A percentile compares a stretch with the other conserved stretches of the same genome.
These are phyloP conservation scores for Arxiozyma slooffiae DNA, from an alignment of 1,139 yeast genomes.

Conservation along the genomic window DNA sequence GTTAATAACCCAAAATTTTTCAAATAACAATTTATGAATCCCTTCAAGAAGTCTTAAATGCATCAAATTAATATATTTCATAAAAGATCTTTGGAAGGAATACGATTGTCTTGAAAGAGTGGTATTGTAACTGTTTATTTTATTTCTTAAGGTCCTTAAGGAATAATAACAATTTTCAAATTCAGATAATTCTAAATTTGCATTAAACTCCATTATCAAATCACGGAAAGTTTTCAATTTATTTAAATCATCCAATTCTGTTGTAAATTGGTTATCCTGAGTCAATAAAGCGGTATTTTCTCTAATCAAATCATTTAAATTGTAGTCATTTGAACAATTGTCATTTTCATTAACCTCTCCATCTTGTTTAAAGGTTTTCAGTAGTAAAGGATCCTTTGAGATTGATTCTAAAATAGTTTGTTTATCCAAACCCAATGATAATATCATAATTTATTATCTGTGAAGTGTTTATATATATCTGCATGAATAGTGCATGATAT, in stretches of 20 bases:
- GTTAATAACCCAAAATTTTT: slow-evolving; percentile 20
- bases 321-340: not conserved
- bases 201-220: slow-evolving; percentile 21
- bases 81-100: slow-evolving; percentile 24
- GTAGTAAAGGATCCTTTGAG: not conserved
- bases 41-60: slow-evolving; percentile 18
- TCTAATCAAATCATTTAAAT: not conserved
- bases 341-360: not conserved
- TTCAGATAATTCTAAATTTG: slow-evolving; percentile 21
- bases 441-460: not conserved
- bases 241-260: slow-evolving; percentile 17
- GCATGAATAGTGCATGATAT: too few relatives aligned
- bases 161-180: slow-evolving; percentile 28
- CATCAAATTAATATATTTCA: slow-evolving; percentile 19
- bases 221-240: slow-evolving; percentile 15
- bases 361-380: not conserved
- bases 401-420: slow-evolving; percentile 9
- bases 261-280: slow-evolving; percentile 15
- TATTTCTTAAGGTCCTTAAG: slow-evolving; percentile 19
- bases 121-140: slow-evolving; percentile 13
- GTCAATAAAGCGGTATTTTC: slow-evolving; percentile 9
- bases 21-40: slow-evolving; percentile 13
- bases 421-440: not conserved
- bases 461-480: too few relatives aligned
- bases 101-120: slow-evolving; percentile 15